Base-by-base conservation (phyloP, 805 yeast genomes). In the Phaffomyces antillensis region DNA sequence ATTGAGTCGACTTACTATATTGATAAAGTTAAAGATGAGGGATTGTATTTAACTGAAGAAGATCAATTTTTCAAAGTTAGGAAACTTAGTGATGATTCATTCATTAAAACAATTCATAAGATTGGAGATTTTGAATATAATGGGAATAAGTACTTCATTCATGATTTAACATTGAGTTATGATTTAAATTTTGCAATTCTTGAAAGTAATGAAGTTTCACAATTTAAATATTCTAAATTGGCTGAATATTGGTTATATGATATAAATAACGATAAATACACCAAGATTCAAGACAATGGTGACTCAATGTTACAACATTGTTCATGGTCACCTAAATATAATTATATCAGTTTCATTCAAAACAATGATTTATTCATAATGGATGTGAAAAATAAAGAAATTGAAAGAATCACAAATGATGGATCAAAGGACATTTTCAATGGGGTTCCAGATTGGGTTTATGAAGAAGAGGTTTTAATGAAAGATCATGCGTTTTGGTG, bases 371-470 rank as follows among this genome's bases (percentile, higher is more conserved):
- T 86, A 3, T 82, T 66, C 52, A 40, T 81, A 13, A 71, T 75
- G 53, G 61, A 72, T 40, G 52, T 76, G 0, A 18, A 46, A 24
- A 40, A 45, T 1, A 37, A 39, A 9, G 32, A 34, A 1, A 37
- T 46, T 10, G 47, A 46, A 0, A 57, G 56, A 37, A 43, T 65
- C 2, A 64, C 70, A 0, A n/a, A 45, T 5, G 83, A 77, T 57
- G 90, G 89, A 0, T 64, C 72, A 12, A 56, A 50, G 0, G 63
- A 71, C 16, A 65, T 83, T 5, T 70, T 73, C 48, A 81, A 85
- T 52, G 95, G 87, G 7, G 81, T 72, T 50, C 80, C 90, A 0
- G 93, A 85, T 56, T 86, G 95, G 93, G 81, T 85, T 2, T 85
- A 85, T 60, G 95, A 86, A 59, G 95, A 86, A 56, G 95, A 86